Base-by-base conservation (phyloP, 176 grass and related monocot genomes). In the Rhynchospora pubera region DNA sequence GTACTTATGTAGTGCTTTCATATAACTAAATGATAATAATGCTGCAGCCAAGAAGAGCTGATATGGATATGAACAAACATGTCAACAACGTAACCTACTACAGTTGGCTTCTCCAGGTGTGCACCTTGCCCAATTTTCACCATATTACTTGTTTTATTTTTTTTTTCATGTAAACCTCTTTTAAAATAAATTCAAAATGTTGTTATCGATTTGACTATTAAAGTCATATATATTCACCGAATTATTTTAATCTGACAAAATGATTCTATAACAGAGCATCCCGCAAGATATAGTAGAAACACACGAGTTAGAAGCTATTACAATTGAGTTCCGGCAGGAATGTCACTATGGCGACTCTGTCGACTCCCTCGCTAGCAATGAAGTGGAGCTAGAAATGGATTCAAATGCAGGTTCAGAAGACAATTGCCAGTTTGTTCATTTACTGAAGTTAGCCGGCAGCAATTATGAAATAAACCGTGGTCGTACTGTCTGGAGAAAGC, bases 51-150 rank as follows among this genome's bases (percentile, higher is more conserved):
- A 92, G 94, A 86, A 94, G 94, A 94, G 90, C 94, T 76, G 94
- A 97, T 92, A 65, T 94, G 60, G 92, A 97, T 87, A 97, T 94
- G 94, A 97, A 97, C 83, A 88, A 97, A 84, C 94, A 97, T 88
- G 94, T 97, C 47, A 97, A 97, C 85, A 92, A 97, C 86, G 88
- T 97, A 52, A 98, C 95, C 23, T 98, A 93, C 85, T 91, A 92
- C 23, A 92, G 95, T 80, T 94, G 95, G 95, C 80, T 94, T 67
- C 88, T 98, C 4, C 91, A 98, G 92, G 95, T 97, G 87, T 87
- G 90, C 82, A 5, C 63, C 14, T n/a, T n/a, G n/a, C n/a, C n/a
- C n/a, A n/a, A n/a, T n/a, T n/a, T n/a, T n/a, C n/a, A n/a, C n/a
- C n/a, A n/a, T n/a, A n/a, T n/a, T n/a, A n/a, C n/a, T n/a, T n/a